Conservation (phyloP, 345 rosid species). For the Ricinus communis region DNA sequence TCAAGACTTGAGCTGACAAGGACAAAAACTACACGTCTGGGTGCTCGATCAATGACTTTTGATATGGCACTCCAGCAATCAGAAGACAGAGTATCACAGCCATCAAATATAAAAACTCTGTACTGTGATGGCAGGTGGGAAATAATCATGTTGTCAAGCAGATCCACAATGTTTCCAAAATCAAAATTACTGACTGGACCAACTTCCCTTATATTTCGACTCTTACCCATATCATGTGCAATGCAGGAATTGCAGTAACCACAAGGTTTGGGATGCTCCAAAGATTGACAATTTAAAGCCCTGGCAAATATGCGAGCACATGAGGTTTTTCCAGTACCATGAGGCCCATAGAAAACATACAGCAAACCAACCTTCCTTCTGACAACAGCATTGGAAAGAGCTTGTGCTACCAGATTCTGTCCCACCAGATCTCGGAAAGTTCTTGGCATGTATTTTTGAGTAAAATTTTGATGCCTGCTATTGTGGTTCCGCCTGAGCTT, state of each 20-base stretch:
- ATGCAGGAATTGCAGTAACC: conserved; percentile 74
- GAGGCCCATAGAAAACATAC: conserved; percentile 92
- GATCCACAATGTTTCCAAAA: conserved; percentile 64
- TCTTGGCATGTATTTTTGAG: conserved; percentile 82
- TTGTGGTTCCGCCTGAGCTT: conserved; percentile 34
- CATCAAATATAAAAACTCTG: conserved; percentile 74
- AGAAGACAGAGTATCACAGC: conserved; percentile 71
- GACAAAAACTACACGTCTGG: conserved; percentile 72
- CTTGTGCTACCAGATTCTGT: conserved; percentile 84
- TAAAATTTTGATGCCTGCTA: conserved; percentile 69
- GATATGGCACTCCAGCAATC: conserved; percentile 85
- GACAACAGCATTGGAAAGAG: conserved; percentile 76
- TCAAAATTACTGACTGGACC: conserved; percentile 80
- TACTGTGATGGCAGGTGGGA: conserved; percentile 57
- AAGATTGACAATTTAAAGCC: conserved; percentile 86
- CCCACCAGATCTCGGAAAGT: conserved; percentile 78
- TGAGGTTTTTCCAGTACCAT: conserved; percentile 94
- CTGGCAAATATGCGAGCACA: conserved; percentile 89
- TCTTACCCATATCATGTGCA: conserved; percentile 72
- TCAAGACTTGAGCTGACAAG: conserved; percentile 90
- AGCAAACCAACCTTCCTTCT: conserved; percentile 81
- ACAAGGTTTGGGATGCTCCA: conserved; percentile 75
- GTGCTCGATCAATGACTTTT: conserved; percentile 77
- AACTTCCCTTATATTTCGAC: conserved; percentile 63
- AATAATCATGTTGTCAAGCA: conserved; percentile 60